Percentiles rank a stretch among this genome's conserved stretches.
Evolutionary conservation across 177 flowering plant species (phyloP).

Genomic region (Vitis hybrid): DNA sequence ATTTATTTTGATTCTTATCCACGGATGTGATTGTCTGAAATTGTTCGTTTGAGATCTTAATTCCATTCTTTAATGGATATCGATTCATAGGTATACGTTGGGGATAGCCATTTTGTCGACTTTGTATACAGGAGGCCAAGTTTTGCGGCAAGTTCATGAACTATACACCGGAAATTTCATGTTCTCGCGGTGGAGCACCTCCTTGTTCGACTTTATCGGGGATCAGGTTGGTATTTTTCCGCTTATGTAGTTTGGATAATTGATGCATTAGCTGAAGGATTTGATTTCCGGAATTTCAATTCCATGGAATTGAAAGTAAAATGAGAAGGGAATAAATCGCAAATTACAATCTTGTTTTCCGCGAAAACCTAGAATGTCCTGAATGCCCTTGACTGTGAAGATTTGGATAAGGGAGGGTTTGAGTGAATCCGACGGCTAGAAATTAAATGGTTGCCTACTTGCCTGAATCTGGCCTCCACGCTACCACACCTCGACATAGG

Average conservation of each 20-base stretch:
- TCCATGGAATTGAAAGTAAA: no score
- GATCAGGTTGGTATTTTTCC: constrained; percentile 60
- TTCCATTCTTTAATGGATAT: neutral
- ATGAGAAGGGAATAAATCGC: no score
- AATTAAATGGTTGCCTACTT: no score
- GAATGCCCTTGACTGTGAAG: no score
- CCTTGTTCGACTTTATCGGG: constrained; percentile 56
- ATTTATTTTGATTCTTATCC: neutral
- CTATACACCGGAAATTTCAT: constrained; percentile 42
- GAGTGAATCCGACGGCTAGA: no score
- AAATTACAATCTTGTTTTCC: no score
- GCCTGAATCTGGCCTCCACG: no score
- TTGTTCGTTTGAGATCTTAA: neutral
- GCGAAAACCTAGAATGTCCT: no score
- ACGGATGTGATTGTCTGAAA: neutral
- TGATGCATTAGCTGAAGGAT: neutral
- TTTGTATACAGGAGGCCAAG: constrained; percentile 58
- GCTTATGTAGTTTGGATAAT: neutral
- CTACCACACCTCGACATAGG: no score
- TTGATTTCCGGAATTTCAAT: constrained; percentile 5
- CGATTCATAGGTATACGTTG: constrained; percentile 53
- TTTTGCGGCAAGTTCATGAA: constrained; percentile 44
- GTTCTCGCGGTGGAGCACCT: constrained; percentile 25
- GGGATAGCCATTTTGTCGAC: constrained; percentile 63
- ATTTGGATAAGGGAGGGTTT: no score